phyloP scores from a whole-genome alignment of 805 yeast species.

The Crinitomyces ghanaensis region DNA sequence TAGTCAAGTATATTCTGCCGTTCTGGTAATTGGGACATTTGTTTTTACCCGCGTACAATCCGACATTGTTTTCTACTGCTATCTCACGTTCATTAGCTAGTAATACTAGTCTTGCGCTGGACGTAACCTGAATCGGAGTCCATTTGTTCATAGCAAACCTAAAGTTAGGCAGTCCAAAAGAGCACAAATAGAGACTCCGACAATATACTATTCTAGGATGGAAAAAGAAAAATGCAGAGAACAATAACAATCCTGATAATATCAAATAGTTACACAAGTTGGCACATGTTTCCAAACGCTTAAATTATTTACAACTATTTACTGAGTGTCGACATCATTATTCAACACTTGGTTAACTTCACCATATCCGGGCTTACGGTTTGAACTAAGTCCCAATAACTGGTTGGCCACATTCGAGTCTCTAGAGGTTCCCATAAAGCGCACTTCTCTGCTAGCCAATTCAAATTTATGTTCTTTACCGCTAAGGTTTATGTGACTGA shows the following conservation, averaged over 20 bases:
- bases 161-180: too few relatives aligned
- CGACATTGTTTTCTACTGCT: conserved; percentile 44
- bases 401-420: too few relatives aligned
- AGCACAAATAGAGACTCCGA: too few relatives aligned
- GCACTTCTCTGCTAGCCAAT: conserved; percentile 6
- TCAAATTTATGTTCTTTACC: too few relatives aligned
- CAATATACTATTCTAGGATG: too few relatives aligned
- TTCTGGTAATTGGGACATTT: conserved; percentile 53
- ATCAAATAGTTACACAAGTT: too few relatives aligned
- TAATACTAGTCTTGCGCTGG: conserved; percentile 25
- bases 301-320: too few relatives aligned
- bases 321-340: too few relatives aligned
- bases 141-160: conserved; percentile 18
- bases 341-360: conserved; percentile 21
- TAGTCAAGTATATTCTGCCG: conserved; percentile 73
- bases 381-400: conserved; percentile 17
- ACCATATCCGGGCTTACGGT: conserved; percentile 20
- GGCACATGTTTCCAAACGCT: too few relatives aligned
- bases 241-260: too few relatives aligned
- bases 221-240: too few relatives aligned
- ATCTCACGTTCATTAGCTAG: conserved; percentile 38
- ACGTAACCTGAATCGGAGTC: conserved; percentile 23
- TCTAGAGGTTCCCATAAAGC: conserved; percentile 4
- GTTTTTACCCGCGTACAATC: conserved; percentile 66
- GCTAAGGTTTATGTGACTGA: conserved; percentile 6